Evolutionary conservation across 1,139 yeast genomes (phyloP), one percentile per base, ranked within the genome.

Genomic region (Yamadazyma siamensis): DNA sequence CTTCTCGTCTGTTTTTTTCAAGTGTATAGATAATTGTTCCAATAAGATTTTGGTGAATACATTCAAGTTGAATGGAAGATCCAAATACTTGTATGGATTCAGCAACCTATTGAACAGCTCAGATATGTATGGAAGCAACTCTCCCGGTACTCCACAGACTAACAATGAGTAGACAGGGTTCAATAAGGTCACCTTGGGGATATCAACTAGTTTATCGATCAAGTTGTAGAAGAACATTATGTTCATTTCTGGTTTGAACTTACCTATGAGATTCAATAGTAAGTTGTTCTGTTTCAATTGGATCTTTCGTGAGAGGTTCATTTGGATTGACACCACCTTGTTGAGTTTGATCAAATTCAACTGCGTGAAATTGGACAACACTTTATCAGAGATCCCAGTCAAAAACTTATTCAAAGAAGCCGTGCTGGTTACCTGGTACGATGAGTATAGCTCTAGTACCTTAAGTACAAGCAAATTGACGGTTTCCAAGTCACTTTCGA

Each of bases 1-100:
- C 4, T 47, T 47, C 5, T 47, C 41, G 10, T 28, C 29, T 13
- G 25, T 23, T 23, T 34, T 37, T 8, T 32, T 30, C 14, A 32
- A 23, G 14, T 25, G 36, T 8, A 35, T 13, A 4, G 40, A 32
- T 34, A 81, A 75, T 52, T 89, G 97, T 43, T 89, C 96, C 29
- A 77, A 54, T 4, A 87, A 49, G 0, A 83, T 77, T 25, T 83
- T 71, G 2, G 77, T 50, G 36, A 87, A 77, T 0, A 94, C 82
- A 46, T 95, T 84, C 11, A 80, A 39, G 6, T 52, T 45, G 30
- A 72, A 74, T 2, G 85, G 67, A 36, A 66, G 49, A 49, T 89
- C 97, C 32, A 86, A 71, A 44, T 87, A 89, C 50, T 84, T 87
- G 57, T 82, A 91, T 0, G 96, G 96, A 1, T 86, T 60, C 38